Base-by-base conservation (phyloP, 371 early-diverging fungal genomes). In the Mucor mucedo region DNA sequence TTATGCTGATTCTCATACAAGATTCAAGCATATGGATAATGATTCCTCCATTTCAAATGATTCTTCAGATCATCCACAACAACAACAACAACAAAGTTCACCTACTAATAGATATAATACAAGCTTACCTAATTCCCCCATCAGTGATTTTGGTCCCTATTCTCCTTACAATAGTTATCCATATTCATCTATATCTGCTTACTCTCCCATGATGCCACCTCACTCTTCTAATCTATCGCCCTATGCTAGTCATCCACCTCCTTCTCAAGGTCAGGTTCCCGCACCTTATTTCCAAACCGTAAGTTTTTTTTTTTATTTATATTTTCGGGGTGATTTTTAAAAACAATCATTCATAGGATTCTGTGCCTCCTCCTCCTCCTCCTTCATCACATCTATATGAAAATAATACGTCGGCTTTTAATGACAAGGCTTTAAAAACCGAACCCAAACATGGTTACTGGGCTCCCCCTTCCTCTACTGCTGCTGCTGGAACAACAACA, bases 1-100 rank as follows among this genome's bases (percentile, higher is more conserved):
- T 63, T 95, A 95, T 56, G 76, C 84, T 35, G 89, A 90, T 55
- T 78, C 69, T 7, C 63, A 65, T 59, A 76, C 81, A 21, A 61
- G 80, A 4, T 78, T 75, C 40, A 73, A 60, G 39, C 58, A 57
- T n/a, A 65, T 62, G 33, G 66, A 68, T 55, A 52, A 58, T 56
- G 58, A 67, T 45, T 30, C 65, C 38, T 52, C 38, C 57, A 66
- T 47, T 63, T 58, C 29, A 39, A 56, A 55, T 40, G 66, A 66
- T 21, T 21, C 21, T 21, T 21, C 21, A 21, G 21, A 21, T 21
- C 21, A 59, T 66, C 52, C 35, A 13, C 29, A 0, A 13, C 58
- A 30, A 47, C 44, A 39, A 14, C 69, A 52, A 60, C 72, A 55
- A n/a, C 28, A 45, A 14, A 21, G 27, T 58, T 56, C 64, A 50